phyloP scores from a whole-genome alignment of 2,329 filamentous ascomycete genomes.

The Aspergillus tanneri region DNA sequence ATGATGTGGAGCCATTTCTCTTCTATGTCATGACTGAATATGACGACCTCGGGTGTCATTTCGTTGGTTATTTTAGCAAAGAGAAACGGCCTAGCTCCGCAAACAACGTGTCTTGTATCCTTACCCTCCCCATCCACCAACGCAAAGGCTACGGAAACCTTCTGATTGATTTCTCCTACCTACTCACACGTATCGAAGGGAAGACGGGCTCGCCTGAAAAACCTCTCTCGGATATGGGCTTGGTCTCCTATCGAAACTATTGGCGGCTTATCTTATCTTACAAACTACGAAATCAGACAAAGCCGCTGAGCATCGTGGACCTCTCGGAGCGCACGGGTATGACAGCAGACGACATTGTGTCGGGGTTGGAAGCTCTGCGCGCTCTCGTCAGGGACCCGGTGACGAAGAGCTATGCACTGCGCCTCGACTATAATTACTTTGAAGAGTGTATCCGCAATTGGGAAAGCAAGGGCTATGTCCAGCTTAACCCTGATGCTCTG shows the following conservation, averaged over 20 bases:
- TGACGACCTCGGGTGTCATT: constrained; percentile 84
- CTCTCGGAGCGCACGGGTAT: constrained; percentile 84
- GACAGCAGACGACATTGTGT: constrained; percentile 94
- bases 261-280: constrained; percentile 89
- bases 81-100: constrained; percentile 92
- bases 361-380: constrained; percentile 83
- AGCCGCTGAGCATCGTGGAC: constrained; percentile 54
- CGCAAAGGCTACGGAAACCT: constrained; percentile 96
- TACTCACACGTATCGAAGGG: constrained; percentile 86
- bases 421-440: constrained; percentile 82
- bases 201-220: constrained; percentile 97
- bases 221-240: constrained; percentile 93
- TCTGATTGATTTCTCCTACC: constrained; percentile 96
- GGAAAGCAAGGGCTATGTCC: constrained; percentile 84
- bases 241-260: constrained; percentile 96
- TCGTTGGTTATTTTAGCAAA: constrained; percentile 99
- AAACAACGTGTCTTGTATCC: constrained; percentile 96
- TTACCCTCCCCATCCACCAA: constrained; percentile 94
- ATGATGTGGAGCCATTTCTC: constrained; percentile 97
- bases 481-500: constrained; percentile 73
- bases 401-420: constrained; percentile 84
- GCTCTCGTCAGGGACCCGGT: constrained; percentile 86
- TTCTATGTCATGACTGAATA: constrained; percentile 97
- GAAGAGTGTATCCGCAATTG: constrained; percentile 84
- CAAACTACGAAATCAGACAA: constrained; percentile 68